Percentiles rank a stretch among this genome's conserved stretches.
Conservation (phyloP, 2,329 filamentous ascomycete species). For the Apiospora koreana region DNA sequence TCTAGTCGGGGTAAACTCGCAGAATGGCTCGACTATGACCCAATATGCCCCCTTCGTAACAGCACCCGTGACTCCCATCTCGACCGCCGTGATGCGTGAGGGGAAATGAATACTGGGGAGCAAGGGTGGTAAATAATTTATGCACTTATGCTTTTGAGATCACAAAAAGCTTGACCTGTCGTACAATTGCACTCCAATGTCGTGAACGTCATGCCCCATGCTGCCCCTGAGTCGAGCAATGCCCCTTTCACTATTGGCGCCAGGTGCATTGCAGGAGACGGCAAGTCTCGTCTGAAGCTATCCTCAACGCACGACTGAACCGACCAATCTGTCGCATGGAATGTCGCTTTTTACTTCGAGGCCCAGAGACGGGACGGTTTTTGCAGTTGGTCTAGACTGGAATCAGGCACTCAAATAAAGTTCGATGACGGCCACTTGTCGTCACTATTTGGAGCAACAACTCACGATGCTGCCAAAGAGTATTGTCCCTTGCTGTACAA, state of each 20-base stretch:
- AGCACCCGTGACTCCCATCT: background rate
- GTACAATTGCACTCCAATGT: background rate
- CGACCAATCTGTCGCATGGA: background rate
- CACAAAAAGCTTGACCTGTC: background rate
- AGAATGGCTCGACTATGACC: background rate
- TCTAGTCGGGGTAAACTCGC: background rate
- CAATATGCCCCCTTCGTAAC: background rate
- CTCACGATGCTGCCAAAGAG: background rate
- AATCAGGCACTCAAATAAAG: background rate
- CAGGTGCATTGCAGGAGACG: background rate
- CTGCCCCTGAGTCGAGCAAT: background rate
- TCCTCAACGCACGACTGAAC: background rate
- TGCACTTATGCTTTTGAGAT: background rate
- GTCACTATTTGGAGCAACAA: background rate
- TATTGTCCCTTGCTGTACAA: background rate
- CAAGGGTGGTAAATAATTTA: too few relatives aligned
- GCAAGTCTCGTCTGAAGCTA: background rate
- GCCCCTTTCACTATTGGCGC: background rate
- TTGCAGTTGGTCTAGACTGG: background rate
- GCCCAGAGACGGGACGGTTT: background rate
- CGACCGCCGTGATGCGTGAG: background rate
- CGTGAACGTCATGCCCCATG: background rate
- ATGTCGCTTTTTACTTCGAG: background rate
- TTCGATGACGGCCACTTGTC: slow-evolving; percentile 4
- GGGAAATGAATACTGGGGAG: background rate